A percentile compares a stretch with the other conserved stretches of the same genome.
These are phyloP conservation scores for Ogataea ganodermae DNA, from an alignment of 805 yeast genomes.

Conservation along the genomic window DNA sequence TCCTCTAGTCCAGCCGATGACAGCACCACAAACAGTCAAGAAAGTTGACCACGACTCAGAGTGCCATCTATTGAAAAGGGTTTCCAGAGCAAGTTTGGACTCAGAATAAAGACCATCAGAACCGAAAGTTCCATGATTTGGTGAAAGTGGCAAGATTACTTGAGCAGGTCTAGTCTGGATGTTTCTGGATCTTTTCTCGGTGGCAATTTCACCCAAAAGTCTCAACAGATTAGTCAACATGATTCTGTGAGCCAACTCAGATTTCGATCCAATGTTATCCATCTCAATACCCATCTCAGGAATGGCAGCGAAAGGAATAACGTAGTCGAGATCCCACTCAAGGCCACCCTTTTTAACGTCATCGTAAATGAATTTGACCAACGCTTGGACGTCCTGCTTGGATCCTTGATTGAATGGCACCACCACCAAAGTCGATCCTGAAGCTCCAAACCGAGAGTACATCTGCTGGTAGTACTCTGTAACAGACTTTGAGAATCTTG, in stretches of 20 bases:
- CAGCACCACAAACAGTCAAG: slow-evolving; percentile 96
- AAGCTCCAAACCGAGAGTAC: slow-evolving; percentile 90
- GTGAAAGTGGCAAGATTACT: slow-evolving; percentile 93
- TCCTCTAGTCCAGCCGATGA: slow-evolving; percentile 99
- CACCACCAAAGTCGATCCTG: slow-evolving; percentile 88
- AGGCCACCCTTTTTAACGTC: slow-evolving; percentile 84
- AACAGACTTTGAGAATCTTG: slow-evolving; percentile 89
- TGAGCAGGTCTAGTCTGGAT: slow-evolving; percentile 97
- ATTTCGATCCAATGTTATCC: slow-evolving; percentile 88
- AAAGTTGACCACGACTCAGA: slow-evolving; percentile 96
- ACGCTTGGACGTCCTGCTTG: slow-evolving; percentile 85
- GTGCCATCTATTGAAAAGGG: slow-evolving; percentile 97
- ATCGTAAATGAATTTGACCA: slow-evolving; percentile 82
- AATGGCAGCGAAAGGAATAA: slow-evolving; percentile 98
- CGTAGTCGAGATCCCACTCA: slow-evolving; percentile 96
- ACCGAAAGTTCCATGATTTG: slow-evolving; percentile 99
- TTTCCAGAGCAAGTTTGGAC: slow-evolving; percentile 92
- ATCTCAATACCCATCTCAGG: slow-evolving; percentile 98
- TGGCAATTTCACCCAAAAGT: slow-evolving; percentile 86
- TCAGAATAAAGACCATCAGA: slow-evolving; percentile 98
- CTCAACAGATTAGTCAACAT: slow-evolving; percentile 96
- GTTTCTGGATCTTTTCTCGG: slow-evolving; percentile 72
- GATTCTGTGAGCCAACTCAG: slow-evolving; percentile 97
- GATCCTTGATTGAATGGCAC: slow-evolving; percentile 99
- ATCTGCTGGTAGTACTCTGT: slow-evolving; percentile 94